Conservation (phyloP, 2,329 filamentous ascomycete genomes). For the Akanthomyces muscarius region DNA sequence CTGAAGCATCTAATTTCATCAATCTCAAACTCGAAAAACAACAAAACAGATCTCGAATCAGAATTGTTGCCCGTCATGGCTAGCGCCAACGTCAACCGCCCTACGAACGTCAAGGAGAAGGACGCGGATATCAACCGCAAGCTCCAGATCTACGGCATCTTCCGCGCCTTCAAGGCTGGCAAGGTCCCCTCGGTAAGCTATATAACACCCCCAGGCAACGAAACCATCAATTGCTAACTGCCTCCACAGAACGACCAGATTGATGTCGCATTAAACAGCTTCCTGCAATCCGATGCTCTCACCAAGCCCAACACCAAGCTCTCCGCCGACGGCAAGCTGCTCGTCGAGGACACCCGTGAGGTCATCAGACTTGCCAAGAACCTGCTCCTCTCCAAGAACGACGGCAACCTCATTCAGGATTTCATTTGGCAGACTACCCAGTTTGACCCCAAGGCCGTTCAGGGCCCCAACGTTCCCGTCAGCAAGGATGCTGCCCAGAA, state of each 20-base stretch:
- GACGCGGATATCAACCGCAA: conserved; percentile 88
- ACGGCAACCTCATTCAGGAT: conserved; percentile 90
- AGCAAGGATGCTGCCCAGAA: conserved; percentile 74
- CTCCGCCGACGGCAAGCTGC: conserved; percentile 73
- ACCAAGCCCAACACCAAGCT: conserved; percentile 69
- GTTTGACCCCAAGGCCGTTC: conserved; percentile 60
- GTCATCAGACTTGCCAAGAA: conserved; percentile 82
- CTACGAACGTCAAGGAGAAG: conserved; percentile 69
- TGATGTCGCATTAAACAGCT: conserved; percentile 88
- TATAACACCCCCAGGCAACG: not conserved
- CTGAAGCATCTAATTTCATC: conserved; percentile 1
- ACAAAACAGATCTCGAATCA: not conserved
- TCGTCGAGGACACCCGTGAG: conserved; percentile 72
- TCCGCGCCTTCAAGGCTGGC: conserved; percentile 76
- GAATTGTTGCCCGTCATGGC: conserved; percentile 18
- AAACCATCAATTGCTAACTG: conserved; percentile 17
- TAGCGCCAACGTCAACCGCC: conserved; percentile 60
- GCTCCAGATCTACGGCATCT: conserved; percentile 91
- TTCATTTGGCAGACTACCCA: conserved; percentile 93
- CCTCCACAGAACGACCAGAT: conserved; percentile 78
- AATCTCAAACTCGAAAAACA: not conserved
- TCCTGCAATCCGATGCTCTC: conserved; percentile 68
- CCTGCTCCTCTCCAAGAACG: conserved; percentile 86
- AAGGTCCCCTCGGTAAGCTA: conserved; percentile 80
- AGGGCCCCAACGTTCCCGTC: conserved; percentile 61